These are phyloP conservation scores for Leccinum pseudoinsigne DNA, from an alignment of 1,284 basidiomycete genomes.

Conservation along the genomic window DNA sequence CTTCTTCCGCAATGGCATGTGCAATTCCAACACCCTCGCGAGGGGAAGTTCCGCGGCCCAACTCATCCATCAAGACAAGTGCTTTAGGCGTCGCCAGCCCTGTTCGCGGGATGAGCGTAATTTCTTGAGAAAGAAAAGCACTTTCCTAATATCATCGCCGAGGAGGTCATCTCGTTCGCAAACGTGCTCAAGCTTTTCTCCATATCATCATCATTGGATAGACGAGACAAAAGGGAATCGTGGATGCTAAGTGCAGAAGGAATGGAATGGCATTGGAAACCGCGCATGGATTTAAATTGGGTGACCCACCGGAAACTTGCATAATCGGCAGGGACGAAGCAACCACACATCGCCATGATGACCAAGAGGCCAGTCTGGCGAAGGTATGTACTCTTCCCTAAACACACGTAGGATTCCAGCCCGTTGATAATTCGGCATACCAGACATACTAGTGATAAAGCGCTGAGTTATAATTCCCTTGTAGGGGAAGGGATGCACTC, in stretches of 20 bases:
- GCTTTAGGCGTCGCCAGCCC: conserved; percentile 75
- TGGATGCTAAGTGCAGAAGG: conserved; percentile 54
- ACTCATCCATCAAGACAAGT: conserved; percentile 87
- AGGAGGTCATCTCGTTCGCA: conserved; percentile 88
- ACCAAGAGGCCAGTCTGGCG: conserved; percentile 83
- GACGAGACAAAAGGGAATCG: conserved; percentile 80
- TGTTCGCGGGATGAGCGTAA: conserved; percentile 28
- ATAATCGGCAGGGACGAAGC: conserved; percentile 90
- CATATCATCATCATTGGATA: conserved; percentile 92
- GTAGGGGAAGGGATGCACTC: conserved; percentile 28
- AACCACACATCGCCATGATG: conserved; percentile 87
- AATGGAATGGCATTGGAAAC: background rate
- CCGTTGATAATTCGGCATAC: conserved; percentile 33
- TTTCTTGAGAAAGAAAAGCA: background rate
- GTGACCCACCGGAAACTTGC: conserved; percentile 70
- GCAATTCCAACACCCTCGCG: conserved; percentile 87
- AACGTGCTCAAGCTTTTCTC: conserved; percentile 91
- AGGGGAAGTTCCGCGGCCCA: conserved; percentile 87
- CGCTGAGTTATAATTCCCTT: background rate
- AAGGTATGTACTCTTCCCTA: conserved; percentile 91
- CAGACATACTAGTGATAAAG: conserved; percentile 69
- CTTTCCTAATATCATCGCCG: conserved; percentile 83
- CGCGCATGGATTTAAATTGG: background rate
- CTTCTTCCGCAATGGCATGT: conserved; percentile 88
- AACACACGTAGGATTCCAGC: background rate